These are phyloP conservation scores for Aphanomyces stellatus DNA, from an alignment of 352 stramenopile species.

Conservation along the genomic window DNA sequence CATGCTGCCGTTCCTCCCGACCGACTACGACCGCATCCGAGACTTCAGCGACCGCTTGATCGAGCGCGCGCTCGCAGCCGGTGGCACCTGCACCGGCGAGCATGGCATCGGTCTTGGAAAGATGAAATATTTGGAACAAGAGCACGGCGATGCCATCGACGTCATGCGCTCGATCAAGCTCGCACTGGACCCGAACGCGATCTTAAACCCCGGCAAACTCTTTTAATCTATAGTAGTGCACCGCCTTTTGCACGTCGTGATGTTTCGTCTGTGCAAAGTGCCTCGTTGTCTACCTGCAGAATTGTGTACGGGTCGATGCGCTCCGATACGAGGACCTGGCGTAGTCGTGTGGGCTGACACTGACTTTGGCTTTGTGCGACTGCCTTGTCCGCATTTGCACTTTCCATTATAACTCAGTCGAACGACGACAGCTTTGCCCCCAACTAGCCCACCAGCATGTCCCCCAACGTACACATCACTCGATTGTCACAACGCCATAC, in stretches of 20 bases:
- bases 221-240: conserved; percentile 62
- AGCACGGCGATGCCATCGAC: conserved; percentile 87
- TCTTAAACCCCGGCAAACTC: conserved; percentile 98
- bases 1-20: conserved; percentile 87
- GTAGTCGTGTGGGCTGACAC: too few species aligned
- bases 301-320: too few species aligned
- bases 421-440: too few species aligned
- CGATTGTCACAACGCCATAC: background rate
- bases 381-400: too few species aligned
- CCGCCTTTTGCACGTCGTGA: too few species aligned
- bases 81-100: conserved; percentile 97
- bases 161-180: conserved; percentile 94
- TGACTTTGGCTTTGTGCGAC: too few species aligned
- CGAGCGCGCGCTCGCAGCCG: conserved; percentile 75
- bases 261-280: too few species aligned
- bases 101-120: conserved; percentile 96
- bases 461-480: too few species aligned
- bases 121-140: conserved; percentile 82
- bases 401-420: too few species aligned
- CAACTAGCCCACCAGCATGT: too few species aligned
- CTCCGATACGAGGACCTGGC: too few species aligned
- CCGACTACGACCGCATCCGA: conserved; percentile 80
- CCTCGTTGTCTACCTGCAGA: too few species aligned
- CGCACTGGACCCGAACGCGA: conserved; percentile 90
- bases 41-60: conserved; percentile 83